Evolutionary conservation across 1,139 yeast species (phyloP), one percentile per base, ranked within the genome.

Genomic region (Waltiozyma solani): DNA sequence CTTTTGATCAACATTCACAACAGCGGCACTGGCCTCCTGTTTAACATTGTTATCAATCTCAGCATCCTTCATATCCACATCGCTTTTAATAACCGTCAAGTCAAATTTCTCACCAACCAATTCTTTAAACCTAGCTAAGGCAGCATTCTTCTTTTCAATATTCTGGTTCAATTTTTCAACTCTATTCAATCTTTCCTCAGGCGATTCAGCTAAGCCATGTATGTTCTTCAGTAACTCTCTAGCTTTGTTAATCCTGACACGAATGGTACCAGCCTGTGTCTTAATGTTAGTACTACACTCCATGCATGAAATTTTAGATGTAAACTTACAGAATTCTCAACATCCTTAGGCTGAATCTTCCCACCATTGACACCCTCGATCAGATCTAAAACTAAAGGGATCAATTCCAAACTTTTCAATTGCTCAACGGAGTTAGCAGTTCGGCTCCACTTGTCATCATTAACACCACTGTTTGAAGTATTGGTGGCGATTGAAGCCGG

Each of bases 361-460:
- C 53, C 54, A 1, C 40, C 36, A 27, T 50, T 46, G 10, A 51
- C 54, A n/a, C 46, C 48, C 13, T 46, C 54, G 5, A 50, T 47
- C 3, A 52, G 46, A 19, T 52, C 54, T 42, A 51, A 37, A 3
- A 51, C 49, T 23, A 52, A 32, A 10, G 56, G 56, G 1, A 52
- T 35, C 10, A 52, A 38, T 14, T 52, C 56, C 13, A 49, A 31
- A 15, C 35, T 39, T 22, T 44, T 42, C 23, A 49, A 38, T 19
- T 49, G 47, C 26, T 45, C 41, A n/a, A 48, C 44, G 15, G 46
- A 43, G 6, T 37, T 35, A 37, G 41, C 45, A 10, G 43, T 38
- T 13, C 38, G 40, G 23, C 33, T 33, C 45, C 45, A 42, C 27
- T 34, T 39, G 14, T 35, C 23, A 27, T 39, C 39, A 36, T 8